phyloP scores from a whole-genome alignment of 2,329 filamentous ascomycete genomes.

The Huntiella savannae region DNA sequence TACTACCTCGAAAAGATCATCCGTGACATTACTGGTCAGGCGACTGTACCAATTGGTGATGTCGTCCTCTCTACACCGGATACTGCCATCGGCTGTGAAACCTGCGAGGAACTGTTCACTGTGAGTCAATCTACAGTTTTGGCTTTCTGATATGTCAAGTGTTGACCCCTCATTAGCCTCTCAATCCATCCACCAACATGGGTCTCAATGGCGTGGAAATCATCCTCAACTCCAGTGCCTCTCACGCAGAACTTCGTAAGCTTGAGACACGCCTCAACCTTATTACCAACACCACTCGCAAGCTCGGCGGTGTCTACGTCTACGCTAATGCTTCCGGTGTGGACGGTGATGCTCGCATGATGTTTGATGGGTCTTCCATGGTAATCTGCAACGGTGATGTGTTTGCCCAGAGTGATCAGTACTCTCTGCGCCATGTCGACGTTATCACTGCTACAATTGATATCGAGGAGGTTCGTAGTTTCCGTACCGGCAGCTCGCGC shows the following conservation, averaged over 20 bases:
- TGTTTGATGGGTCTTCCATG: constrained; percentile 23
- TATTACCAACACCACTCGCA: constrained; percentile 46
- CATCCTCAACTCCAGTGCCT: constrained; percentile 17
- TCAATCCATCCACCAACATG: constrained; percentile 32
- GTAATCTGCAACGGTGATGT: constrained; percentile 36
- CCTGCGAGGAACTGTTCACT: constrained; percentile 22
- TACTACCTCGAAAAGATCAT: constrained; percentile 21
- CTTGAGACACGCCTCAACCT: constrained; percentile 43
- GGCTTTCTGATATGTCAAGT: background rate
- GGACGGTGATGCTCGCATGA: constrained; percentile 17
- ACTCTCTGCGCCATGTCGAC: constrained; percentile 44
- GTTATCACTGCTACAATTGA: constrained; percentile 48
- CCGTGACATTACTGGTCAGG: constrained; percentile 17
- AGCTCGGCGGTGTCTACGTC: constrained; percentile 38
- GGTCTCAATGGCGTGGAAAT: constrained; percentile 41
- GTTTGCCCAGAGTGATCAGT: constrained; percentile 43
- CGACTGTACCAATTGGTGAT: constrained; percentile 23
- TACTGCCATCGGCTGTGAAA: constrained; percentile 22
- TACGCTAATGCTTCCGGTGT: constrained; percentile 20
- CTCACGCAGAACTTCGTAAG: constrained; percentile 39
- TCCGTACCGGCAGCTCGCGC: constrained; percentile 35
- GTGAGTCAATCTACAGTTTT: constrained; percentile 1
- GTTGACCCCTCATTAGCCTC: constrained; percentile 10
- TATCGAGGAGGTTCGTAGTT: constrained; percentile 50
- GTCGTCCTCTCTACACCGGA: constrained; percentile 21